Percentiles rank a stretch among this genome's conserved stretches.
phyloP scores from a whole-genome alignment of 768 basidiomycete genomes.

The Paxillus involutus region DNA sequence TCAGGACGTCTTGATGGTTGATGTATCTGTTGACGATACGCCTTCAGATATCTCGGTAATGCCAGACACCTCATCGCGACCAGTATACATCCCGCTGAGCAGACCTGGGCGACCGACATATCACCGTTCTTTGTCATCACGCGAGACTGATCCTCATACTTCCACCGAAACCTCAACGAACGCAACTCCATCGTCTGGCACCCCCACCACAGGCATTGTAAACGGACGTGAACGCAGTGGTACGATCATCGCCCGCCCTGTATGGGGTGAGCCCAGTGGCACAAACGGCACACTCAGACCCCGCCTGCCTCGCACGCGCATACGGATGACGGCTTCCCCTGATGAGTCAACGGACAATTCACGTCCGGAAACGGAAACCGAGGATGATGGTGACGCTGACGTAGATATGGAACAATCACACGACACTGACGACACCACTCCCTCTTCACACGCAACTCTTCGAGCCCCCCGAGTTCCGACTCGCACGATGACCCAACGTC shows the following conservation, averaged over 20 bases:
- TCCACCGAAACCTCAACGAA: slow-evolving; percentile 62
- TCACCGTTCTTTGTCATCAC: slow-evolving; percentile 23
- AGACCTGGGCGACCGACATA: slow-evolving; percentile 18
- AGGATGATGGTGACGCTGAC: slow-evolving; percentile 66
- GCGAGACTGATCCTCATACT: slow-evolving; percentile 57
- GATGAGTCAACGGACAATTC: slow-evolving; percentile 50
- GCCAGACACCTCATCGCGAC: slow-evolving; percentile 18
- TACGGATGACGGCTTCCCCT: slow-evolving; percentile 37
- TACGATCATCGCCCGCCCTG: slow-evolving; percentile 66
- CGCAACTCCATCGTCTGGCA: slow-evolving; percentile 59
- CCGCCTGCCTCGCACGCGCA: slow-evolving; percentile 31
- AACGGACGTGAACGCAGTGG: slow-evolving; percentile 70
- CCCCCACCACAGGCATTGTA: slow-evolving; percentile 64
- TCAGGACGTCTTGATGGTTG: slow-evolving; percentile 36
- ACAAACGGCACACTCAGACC: slow-evolving; percentile 25
- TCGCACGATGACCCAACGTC: slow-evolving; percentile 35
- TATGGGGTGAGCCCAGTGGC: slow-evolving; percentile 48
- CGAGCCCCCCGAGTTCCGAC: slow-evolving; percentile 25
- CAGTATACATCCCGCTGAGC: slow-evolving; percentile 18
- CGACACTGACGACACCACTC: slow-evolving; percentile 32
- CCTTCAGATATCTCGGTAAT: slow-evolving; percentile 23
- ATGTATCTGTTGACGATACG: slow-evolving; percentile 16
- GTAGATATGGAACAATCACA: slow-evolving; percentile 49
- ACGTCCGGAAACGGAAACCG: slow-evolving; percentile 72
- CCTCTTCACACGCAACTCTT: slow-evolving; percentile 29